Percentiles rank a stretch among this genome's conserved stretches.
These are phyloP conservation scores for Elsinoe arachidis DNA, from an alignment of 2,329 filamentous ascomycete species.

Conservation along the genomic window DNA sequence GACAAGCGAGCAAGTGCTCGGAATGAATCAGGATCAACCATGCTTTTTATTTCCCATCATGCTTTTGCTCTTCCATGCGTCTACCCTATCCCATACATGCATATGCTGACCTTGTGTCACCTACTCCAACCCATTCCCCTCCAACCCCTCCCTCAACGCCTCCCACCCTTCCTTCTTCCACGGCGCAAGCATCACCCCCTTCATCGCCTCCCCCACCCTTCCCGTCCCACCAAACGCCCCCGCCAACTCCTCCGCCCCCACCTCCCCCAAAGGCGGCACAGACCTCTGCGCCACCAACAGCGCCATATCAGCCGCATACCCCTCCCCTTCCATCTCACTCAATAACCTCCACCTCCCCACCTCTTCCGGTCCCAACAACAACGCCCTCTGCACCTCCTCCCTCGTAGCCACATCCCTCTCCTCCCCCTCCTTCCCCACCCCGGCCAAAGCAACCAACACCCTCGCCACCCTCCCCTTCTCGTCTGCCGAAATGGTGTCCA, in stretches of 20 bases:
- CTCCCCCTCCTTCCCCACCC: constrained; percentile 35
- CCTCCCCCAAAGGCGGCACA: constrained; percentile 61
- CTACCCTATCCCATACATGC: neutral
- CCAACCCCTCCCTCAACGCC: constrained; percentile 32
- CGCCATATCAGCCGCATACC: constrained; percentile 64
- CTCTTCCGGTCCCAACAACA: constrained; percentile 72
- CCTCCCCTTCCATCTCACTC: constrained; percentile 52
- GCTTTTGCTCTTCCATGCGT: neutral
- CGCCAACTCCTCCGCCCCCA: constrained; percentile 62
- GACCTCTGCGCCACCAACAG: constrained; percentile 66
- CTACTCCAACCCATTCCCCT: neutral
- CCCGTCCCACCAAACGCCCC: constrained; percentile 67
- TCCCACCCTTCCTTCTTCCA: constrained; percentile 64
- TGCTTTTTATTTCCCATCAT: neutral
- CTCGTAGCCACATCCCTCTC: constrained; percentile 42
- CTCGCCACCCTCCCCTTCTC: constrained; percentile 65
- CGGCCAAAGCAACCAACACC: constrained; percentile 66
- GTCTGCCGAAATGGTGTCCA: constrained; percentile 50
- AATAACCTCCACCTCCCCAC: constrained; percentile 61
- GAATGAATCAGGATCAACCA: constrained; percentile 3
- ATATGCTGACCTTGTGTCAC: neutral
- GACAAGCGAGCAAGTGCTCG: neutral
- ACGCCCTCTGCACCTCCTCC: constrained; percentile 59
- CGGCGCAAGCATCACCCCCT: constrained; percentile 69
- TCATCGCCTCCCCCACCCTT: constrained; percentile 63